Conservation (phyloP, 2,329 filamentous ascomycete genomes). For the Alternaria incomplexa region DNA sequence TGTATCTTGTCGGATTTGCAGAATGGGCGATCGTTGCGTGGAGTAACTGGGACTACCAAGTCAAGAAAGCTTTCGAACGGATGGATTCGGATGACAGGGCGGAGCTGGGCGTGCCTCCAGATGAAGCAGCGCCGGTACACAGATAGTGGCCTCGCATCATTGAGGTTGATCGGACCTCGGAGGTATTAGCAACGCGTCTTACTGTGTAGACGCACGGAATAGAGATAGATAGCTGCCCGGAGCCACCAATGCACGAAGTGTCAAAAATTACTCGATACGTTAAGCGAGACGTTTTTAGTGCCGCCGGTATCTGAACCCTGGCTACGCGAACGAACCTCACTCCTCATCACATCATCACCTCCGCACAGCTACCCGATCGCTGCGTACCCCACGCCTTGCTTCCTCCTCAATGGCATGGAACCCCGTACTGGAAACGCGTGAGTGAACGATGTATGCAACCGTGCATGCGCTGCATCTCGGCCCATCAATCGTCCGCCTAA, state of each 20-base stretch:
- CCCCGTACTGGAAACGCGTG: background rate
- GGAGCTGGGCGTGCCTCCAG: conserved; percentile 45
- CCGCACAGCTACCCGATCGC: conserved; percentile 13
- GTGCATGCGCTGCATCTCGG: background rate
- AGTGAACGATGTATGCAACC: background rate
- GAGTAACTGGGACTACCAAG: conserved; percentile 78
- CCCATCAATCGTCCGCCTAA: conserved; percentile 9
- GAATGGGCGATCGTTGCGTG: conserved; percentile 82
- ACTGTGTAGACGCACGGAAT: conserved; percentile 23
- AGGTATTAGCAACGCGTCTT: conserved; percentile 25
- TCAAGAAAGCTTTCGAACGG: conserved; percentile 71
- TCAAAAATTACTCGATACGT: conserved; percentile 27
- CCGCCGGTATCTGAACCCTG: conserved; percentile 26
- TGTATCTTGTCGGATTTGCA: conserved; percentile 78
- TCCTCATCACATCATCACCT: conserved; percentile 20
- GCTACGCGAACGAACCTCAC: conserved; percentile 26
- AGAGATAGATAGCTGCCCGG: conserved; percentile 29
- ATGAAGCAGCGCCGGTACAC: conserved; percentile 23
- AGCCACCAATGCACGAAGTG: conserved; percentile 27
- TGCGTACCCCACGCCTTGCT: conserved; percentile 23
- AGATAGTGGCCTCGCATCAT: conserved; percentile 8
- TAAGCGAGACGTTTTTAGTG: conserved; percentile 25
- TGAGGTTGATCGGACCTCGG: background rate
- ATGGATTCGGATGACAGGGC: conserved; percentile 63
- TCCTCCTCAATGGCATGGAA: conserved; percentile 7